These are phyloP conservation scores for Flaveria trinervia DNA, from an alignment of 129 eudicot genomes.

Conservation along the genomic window DNA sequence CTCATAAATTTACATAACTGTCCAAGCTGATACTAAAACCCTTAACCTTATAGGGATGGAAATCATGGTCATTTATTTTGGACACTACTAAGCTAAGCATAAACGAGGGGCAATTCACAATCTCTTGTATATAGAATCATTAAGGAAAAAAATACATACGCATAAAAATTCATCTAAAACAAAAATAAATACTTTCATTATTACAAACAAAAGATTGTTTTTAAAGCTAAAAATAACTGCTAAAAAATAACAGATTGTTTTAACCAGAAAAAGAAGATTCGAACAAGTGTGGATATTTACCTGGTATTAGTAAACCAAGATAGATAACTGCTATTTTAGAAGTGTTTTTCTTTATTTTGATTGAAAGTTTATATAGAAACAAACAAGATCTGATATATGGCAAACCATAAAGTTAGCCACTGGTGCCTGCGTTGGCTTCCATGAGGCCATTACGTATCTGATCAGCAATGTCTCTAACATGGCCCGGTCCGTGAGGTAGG, in stretches of 20 bases:
- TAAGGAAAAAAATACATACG: background rate
- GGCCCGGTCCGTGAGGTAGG: conserved; percentile 99
- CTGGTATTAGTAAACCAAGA: background rate
- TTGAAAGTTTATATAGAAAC: background rate
- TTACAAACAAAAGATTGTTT: too few relatives aligned
- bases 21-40: too few relatives aligned
- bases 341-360: conserved; percentile 20
- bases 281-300: background rate
- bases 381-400: background rate
- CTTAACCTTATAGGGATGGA: too few relatives aligned
- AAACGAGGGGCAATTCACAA: too few relatives aligned
- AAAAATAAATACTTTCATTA: background rate
- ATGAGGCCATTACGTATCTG: conserved; percentile 93
- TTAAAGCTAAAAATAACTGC: background rate
- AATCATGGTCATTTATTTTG: too few relatives aligned
- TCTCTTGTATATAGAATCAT: too few relatives aligned
- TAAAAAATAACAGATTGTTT: too few relatives aligned
- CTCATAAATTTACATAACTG: too few relatives aligned
- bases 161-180: background rate
- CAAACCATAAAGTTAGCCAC: conserved; percentile 21
- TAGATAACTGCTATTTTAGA: conserved; percentile 4
- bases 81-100: too few relatives aligned
- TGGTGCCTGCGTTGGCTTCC: conserved; percentile 61
- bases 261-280: background rate
- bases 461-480: conserved; percentile 76